Base-by-base conservation (phyloP, 1,284 basidiomycete species). In the Prillingera fragicola region DNA sequence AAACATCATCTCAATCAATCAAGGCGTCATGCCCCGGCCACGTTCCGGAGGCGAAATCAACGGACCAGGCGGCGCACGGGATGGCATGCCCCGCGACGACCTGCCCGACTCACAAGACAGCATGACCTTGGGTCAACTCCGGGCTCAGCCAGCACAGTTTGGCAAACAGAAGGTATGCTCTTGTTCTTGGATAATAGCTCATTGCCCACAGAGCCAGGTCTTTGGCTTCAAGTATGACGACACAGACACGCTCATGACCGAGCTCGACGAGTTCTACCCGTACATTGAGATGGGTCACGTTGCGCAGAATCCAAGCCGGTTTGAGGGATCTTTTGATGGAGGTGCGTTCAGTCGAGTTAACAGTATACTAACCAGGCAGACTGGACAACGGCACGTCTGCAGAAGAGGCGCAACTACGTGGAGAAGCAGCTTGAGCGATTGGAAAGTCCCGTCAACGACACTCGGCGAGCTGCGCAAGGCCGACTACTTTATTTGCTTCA, bases 231-330 rank as follows among this genome's bases (percentile, higher is more conserved):
- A 83, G 50, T 94, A 94, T 66, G 87, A 91, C 57, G 94, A 98
- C 66, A 87, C 94, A 60, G 90, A 97, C 70, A 87, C 85, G 14
- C 81, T 96, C 33, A 84, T 92, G 77, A 87, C 88, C 59, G 95
- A 97, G 70, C 84, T 99, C 35, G 87, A 97, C 54, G 95, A 98
- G 72, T 97, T 98, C 73, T 98, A 95, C 72, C 55, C 90, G 21
- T 98, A 96, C 72, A 84, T 94, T 46, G 94, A 98, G 73, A 89
- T 91, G 76, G 82, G 85, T 1, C 86, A 91, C 65, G 82, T 92
- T 13, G 80, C 82, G 3, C 87, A 92, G 75, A 91, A 91, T 66
- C 74, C 87, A 50, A 83, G 82, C 59, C 83, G 85, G 33, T 97
- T 90, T 84, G 80, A 85, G 60, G 84, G 84, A 33, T 86, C 83